Percentiles rank a stretch among this genome's conserved stretches.
Evolutionary conservation across 768 basidiomycete genomes (phyloP).

Genomic region (Clathrus columnatus): DNA sequence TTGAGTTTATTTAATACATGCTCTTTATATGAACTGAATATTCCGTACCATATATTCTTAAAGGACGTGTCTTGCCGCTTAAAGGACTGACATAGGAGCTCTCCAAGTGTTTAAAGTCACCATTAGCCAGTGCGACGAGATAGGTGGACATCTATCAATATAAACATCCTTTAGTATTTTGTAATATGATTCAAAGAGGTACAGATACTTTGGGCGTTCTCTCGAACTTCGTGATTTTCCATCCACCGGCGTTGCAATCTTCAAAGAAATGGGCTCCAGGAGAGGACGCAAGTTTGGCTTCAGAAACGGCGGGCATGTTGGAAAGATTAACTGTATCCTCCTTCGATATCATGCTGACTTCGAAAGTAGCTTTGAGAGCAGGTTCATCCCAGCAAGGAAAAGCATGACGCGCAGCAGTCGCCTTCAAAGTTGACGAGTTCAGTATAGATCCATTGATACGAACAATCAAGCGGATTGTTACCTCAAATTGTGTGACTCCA

Average conservation of each 20-base stretch:
- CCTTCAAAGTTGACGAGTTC: slow-evolving; percentile 36
- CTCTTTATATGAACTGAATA: neutral
- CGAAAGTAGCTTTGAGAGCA: slow-evolving; percentile 74
- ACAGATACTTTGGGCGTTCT: slow-evolving; percentile 57
- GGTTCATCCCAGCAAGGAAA: slow-evolving; percentile 96
- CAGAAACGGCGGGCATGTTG: slow-evolving; percentile 74
- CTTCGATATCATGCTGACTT: slow-evolving; percentile 72
- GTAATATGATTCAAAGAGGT: neutral
- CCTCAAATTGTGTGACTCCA: slow-evolving; percentile 87
- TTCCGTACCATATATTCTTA: slow-evolving; percentile 69
- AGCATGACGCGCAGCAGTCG: slow-evolving; percentile 74
- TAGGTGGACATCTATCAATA: slow-evolving; percentile 68
- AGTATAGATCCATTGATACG: neutral
- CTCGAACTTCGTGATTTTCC: slow-evolving; percentile 79
- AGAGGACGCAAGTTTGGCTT: slow-evolving; percentile 28
- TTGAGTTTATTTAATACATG: neutral
- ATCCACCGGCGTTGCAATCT: slow-evolving; percentile 30
- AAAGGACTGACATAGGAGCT: slow-evolving; percentile 70
- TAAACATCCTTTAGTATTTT: neutral
- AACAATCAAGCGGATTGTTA: neutral
- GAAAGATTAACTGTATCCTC: slow-evolving; percentile 65
- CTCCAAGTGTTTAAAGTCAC: slow-evolving; percentile 62
- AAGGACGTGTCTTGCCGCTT: slow-evolving; percentile 69
- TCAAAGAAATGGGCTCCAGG: neutral
- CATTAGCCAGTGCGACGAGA: slow-evolving; percentile 82